phyloP scores from a whole-genome alignment of 2,329 filamentous ascomycete species.

The Conoideocrella luteorostrata region DNA sequence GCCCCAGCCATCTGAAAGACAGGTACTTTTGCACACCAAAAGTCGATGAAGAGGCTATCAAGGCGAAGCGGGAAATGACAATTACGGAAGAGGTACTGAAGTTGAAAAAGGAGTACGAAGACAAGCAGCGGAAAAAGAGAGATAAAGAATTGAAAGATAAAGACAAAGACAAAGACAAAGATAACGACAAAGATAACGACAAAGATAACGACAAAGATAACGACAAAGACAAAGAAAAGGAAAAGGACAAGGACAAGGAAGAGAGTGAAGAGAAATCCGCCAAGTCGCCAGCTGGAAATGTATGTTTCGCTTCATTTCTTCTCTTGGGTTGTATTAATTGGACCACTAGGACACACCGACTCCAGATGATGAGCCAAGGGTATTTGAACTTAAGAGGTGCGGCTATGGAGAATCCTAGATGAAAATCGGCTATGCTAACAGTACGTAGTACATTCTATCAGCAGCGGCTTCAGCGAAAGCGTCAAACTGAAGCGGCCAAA shows the following conservation, averaged over 20 bases:
- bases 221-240: constrained; percentile 21
- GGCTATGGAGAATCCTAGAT: not conserved
- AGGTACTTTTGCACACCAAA: constrained; percentile 71
- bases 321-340: not conserved
- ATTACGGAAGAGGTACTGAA: constrained; percentile 57
- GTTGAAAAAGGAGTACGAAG: constrained; percentile 71
- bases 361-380: constrained; percentile 62
- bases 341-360: constrained; percentile 11
- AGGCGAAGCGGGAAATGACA: constrained; percentile 56
- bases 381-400: constrained; percentile 80
- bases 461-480: constrained; percentile 70
- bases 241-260: constrained; percentile 24
- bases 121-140: constrained; percentile 61
- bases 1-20: constrained; percentile 76
- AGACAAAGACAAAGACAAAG: constrained; percentile 31
- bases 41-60: constrained; percentile 59
- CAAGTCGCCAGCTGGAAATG: constrained; percentile 5
- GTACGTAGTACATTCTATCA: constrained; percentile 69
- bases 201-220: constrained; percentile 19
- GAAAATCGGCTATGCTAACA: not conserved
- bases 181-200: constrained; percentile 24
- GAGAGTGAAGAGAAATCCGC: constrained; percentile 14
- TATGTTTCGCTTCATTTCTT: not conserved
- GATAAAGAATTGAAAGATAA: constrained; percentile 59
- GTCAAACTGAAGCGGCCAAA: constrained; percentile 50